Base-by-base conservation (phyloP, 805 yeast genomes). In the Saccharomycopsis sp. region DNA sequence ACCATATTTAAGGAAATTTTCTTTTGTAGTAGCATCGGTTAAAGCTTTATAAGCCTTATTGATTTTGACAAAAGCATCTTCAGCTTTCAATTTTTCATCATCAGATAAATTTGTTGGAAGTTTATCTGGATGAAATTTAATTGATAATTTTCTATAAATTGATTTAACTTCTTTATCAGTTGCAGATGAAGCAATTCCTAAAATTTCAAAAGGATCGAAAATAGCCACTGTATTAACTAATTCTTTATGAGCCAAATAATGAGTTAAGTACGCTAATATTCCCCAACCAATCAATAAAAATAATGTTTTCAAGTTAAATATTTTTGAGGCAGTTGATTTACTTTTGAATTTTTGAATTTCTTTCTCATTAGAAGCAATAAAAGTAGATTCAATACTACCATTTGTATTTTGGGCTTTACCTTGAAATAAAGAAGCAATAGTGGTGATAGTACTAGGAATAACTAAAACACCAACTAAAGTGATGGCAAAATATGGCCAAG, bases 71-170 rank as follows among this genome's bases (percentile, higher is more conserved):
- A 74, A 92, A 31, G 72, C 72, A 41, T 79, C 76, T 60, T 89
- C 96, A 59, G 82, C 64, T 20, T 63, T 70, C 31, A 61, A 59
- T 49, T 66, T 70, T 48, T 67, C 84, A 30, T 66, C 72, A 21
- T 70, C 76, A 17, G 76, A 62, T 54, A 76, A 59, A 49, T 75
- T 58, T 47, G 76, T 72, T 30, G 79, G 70, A 45, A 88, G 64
- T 61, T 92, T 92, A 62, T 92, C 99, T 2, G 99, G 99, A 58
- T 92, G 99, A 61, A 70, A 82, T 54, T 79, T 81, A 52, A 89
- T 64, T 2, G 97, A 84, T 39, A 92, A 69, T 62, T 85, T 85
- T 62, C 95, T 76, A 63, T 84, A 92, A 20, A 79, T 79, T 36
- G 83, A 67, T 58, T 83, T 86, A 60, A 92, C 74, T 41, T 80